Percentiles rank a stretch among this genome's conserved stretches.
Conservation (phyloP, 164 flowering plant genomes). For the Warburgia ugandensis region DNA sequence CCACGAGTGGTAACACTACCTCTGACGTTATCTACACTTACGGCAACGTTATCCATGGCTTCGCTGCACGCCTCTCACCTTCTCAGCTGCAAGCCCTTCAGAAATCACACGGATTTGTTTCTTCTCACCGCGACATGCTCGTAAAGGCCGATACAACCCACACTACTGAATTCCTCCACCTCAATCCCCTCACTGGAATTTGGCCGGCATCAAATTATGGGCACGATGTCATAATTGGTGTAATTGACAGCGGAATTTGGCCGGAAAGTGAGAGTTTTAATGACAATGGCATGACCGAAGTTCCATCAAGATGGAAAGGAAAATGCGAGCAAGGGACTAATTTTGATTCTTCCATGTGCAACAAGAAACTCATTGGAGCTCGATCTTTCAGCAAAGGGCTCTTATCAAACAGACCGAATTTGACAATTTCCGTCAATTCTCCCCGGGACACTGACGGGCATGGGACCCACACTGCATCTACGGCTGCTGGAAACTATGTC, state of each 20-base stretch:
- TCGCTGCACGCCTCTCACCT: conserved; percentile 44
- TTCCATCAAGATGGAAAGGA: conserved; percentile 69
- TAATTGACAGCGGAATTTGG: conserved; percentile 74
- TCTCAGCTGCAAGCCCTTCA: conserved; percentile 33
- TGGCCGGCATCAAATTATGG: conserved; percentile 49
- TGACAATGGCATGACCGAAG: conserved; percentile 41
- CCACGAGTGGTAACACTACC: conserved; percentile 3
- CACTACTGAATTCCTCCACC: conserved; percentile 42
- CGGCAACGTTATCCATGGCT: conserved; percentile 47
- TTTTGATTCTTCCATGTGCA: conserved; percentile 56
- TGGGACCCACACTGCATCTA: conserved; percentile 59
- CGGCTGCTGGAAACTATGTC: conserved; percentile 46
- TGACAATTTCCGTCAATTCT: conserved; percentile 46
- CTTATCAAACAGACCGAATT: conserved; percentile 24
- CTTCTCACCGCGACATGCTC: conserved; percentile 28
- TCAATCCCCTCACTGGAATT: conserved; percentile 29
- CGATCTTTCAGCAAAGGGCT: conserved; percentile 55
- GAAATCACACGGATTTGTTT: conserved; percentile 37
- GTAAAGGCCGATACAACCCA: conserved; percentile 53
- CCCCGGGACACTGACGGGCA: conserved; percentile 54
- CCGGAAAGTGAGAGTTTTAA: conserved; percentile 68
- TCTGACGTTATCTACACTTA: conserved; percentile 38
- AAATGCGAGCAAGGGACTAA: conserved; percentile 37
- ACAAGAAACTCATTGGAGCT: conserved; percentile 73
- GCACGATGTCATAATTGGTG: conserved; percentile 51